phyloP scores from a whole-genome alignment of 2,329 filamentous ascomycete genomes.

The Alternaria angustiovoidea region DNA sequence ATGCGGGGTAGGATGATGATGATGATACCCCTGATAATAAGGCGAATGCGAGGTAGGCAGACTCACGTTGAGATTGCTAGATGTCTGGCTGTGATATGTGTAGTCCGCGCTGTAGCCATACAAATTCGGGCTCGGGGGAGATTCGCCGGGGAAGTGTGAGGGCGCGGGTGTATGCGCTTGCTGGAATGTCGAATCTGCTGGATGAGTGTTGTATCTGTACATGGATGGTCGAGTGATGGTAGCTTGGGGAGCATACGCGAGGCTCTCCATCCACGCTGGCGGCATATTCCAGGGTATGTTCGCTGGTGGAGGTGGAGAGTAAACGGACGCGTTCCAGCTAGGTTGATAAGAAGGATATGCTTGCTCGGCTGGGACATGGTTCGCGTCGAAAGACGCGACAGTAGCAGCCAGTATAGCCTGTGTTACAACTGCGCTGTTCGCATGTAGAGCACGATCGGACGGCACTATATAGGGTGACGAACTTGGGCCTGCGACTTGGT shows the following conservation, averaged over 20 bases:
- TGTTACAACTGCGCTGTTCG: slow-evolving; percentile 18
- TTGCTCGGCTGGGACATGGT: slow-evolving; percentile 18
- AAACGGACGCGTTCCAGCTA: slow-evolving; percentile 27
- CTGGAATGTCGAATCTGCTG: slow-evolving; percentile 19
- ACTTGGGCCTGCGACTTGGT: slow-evolving; percentile 13
- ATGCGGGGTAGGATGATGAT: slow-evolving; percentile 8
- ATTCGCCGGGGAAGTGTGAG: slow-evolving; percentile 22
- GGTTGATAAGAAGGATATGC: slow-evolving; percentile 23
- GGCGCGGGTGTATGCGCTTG: slow-evolving; percentile 11
- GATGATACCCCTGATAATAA: slow-evolving; percentile 15
- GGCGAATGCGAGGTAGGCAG: slow-evolving; percentile 21
- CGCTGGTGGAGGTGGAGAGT: slow-evolving; percentile 23
- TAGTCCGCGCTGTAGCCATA: slow-evolving; percentile 23
- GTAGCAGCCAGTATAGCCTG: slow-evolving; percentile 18
- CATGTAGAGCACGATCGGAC: slow-evolving; percentile 19
- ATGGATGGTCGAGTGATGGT: slow-evolving; percentile 16
- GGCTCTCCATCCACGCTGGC: slow-evolving; percentile 25
- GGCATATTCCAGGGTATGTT: slow-evolving; percentile 32
- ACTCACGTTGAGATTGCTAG: slow-evolving; percentile 27
- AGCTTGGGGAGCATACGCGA: slow-evolving; percentile 17
- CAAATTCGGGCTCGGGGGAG: slow-evolving; percentile 15
- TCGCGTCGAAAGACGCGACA: slow-evolving; percentile 21
- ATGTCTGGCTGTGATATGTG: slow-evolving; percentile 16
- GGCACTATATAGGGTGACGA: slow-evolving; percentile 17
- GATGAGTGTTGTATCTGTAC: slow-evolving; percentile 24